Base-by-base conservation (phyloP, 164 flowering plant species). In the Vitis cinerea region DNA sequence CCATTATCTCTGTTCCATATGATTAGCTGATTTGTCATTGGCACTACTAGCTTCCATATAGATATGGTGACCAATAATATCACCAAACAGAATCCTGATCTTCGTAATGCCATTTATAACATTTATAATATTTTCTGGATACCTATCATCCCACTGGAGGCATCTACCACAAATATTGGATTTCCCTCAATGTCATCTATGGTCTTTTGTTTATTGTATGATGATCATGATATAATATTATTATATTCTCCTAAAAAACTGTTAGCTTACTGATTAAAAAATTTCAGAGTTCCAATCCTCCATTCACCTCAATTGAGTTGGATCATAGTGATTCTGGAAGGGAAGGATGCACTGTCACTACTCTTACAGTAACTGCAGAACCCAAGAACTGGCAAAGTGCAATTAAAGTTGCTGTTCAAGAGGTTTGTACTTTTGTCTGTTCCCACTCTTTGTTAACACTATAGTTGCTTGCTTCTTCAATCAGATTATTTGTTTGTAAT, bases 261-360 rank as follows among this genome's bases (percentile, higher is more conserved):
- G 50, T 31, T 50, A 49, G 29, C 64, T 77, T 50, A 79, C 48
- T 37, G n/a, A 47, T 12, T 72, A 4, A 9, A 61, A 67, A 53
- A 17, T 72, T 76, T 71, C 94, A 96, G 99, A 96, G 97, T 81
- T 96, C 99, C 74, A 87, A 92, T 81, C 99, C 99, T 70, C 98
- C 99, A 59, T 96, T 96, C 79, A 89, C 98, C 10, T 85, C 97
- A 55, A 84, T 96, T 75, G 99, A 96, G 77, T 77, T 93, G 84
- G 99, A 96, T 81, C 98, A 96, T 71, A 93, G 98, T 85, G 99
- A 96, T 72, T 96, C 99, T 69, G 98, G 95, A 74, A 87, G 99
- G 73, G 99, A 96, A 81, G 99, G 99, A 59, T 96, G 99, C 80
- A 93, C 98, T 8, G 97, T 96, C 53, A 96, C 98, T 71, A 90